Evolutionary conservation across 2,329 filamentous ascomycete genomes (phyloP).

Genomic region (Penicillium sumatraense): DNA sequence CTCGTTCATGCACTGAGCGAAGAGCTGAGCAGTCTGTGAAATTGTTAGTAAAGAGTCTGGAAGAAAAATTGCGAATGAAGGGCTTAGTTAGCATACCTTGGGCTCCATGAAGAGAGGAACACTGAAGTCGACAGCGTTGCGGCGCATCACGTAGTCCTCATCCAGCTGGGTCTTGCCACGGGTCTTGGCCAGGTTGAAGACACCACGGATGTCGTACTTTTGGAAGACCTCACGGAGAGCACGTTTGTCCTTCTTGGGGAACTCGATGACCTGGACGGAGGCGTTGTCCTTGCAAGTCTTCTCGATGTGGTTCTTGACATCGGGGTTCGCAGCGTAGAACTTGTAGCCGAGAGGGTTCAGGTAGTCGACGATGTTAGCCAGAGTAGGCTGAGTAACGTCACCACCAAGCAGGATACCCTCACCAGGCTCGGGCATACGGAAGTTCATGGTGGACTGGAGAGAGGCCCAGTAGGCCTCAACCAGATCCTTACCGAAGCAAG

Average conservation of each 20-base stretch:
- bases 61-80: not conserved
- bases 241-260: slow-evolving; percentile 95
- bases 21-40: slow-evolving; percentile 84
- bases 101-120: slow-evolving; percentile 98
- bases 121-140: slow-evolving; percentile 97
- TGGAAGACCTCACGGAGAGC: slow-evolving; percentile 92
- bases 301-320: slow-evolving; percentile 85
- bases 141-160: slow-evolving; percentile 97
- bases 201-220: slow-evolving; percentile 94
- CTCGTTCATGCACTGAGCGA: slow-evolving; percentile 95
- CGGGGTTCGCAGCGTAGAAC: slow-evolving; percentile 80
- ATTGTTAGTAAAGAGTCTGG: slow-evolving; percentile 37
- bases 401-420: slow-evolving; percentile 96
- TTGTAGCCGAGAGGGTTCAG: slow-evolving; percentile 91
- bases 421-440: slow-evolving; percentile 91
- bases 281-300: slow-evolving; percentile 68
- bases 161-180: slow-evolving; percentile 84
- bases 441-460: slow-evolving; percentile 98
- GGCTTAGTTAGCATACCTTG: slow-evolving; percentile 67
- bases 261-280: slow-evolving; percentile 87
- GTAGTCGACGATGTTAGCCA: slow-evolving; percentile 83
- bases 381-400: slow-evolving; percentile 70
- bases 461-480: slow-evolving; percentile 98
- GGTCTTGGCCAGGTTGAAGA: slow-evolving; percentile 89
- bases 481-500: slow-evolving; percentile 95